Evolutionary conservation across 768 basidiomycete genomes (phyloP).

Genomic region (Auricularia sp.): DNA sequence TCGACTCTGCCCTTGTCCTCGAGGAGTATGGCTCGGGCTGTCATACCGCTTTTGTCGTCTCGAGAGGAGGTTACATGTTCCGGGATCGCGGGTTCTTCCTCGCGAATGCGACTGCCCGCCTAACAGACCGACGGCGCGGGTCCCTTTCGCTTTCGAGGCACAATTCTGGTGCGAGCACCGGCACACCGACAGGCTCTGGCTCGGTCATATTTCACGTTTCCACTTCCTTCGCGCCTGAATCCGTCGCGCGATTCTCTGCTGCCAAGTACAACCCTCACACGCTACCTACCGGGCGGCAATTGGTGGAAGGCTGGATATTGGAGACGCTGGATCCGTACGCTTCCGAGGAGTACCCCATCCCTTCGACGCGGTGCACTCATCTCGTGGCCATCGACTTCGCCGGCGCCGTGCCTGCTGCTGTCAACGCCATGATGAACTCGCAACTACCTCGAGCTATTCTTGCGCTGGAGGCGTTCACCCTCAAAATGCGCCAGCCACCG

Average conservation of each 20-base stretch:
- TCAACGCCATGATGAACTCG: slow-evolving; percentile 80
- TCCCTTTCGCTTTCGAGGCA: slow-evolving; percentile 20
- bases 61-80: slow-evolving; percentile 82
- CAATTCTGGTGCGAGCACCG: slow-evolving; percentile 26
- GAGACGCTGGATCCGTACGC: slow-evolving; percentile 96
- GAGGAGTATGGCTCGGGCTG: slow-evolving; percentile 72
- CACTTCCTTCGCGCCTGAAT: slow-evolving; percentile 69
- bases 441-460: slow-evolving; percentile 63
- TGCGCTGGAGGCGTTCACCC: slow-evolving; percentile 64
- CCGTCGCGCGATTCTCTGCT: slow-evolving; percentile 42
- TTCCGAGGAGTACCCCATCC: slow-evolving; percentile 87
- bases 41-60: slow-evolving; percentile 59
- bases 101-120: slow-evolving; percentile 55
- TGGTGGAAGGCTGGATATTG: slow-evolving; percentile 90
- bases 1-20: slow-evolving; percentile 57
- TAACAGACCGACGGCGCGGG: slow-evolving; percentile 17
- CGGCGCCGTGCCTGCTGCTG: slow-evolving; percentile 72
- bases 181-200: slow-evolving; percentile 32
- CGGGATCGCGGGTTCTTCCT: slow-evolving; percentile 80
- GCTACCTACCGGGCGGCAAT: slow-evolving; percentile 70
- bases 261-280: slow-evolving; percentile 66
- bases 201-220: slow-evolving; percentile 64
- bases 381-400: slow-evolving; percentile 80
- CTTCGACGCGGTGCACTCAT: slow-evolving; percentile 80
- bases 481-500: slow-evolving; percentile 54